These are phyloP conservation scores for Candida sp. DNA, from an alignment of 1,139 yeast species.

Conservation along the genomic window DNA sequence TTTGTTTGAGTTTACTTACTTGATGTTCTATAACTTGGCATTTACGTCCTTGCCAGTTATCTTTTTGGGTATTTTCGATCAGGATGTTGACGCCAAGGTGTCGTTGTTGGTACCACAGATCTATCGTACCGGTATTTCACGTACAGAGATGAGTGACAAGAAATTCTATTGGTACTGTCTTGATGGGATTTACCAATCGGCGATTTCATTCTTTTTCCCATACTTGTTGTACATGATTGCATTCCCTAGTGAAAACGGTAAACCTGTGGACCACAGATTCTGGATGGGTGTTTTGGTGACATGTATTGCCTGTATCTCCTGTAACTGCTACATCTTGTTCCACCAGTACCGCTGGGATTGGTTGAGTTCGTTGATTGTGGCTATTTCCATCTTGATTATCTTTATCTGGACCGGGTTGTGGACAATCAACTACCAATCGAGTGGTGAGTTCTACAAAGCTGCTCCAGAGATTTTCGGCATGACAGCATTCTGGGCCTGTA, in stretches of 20 bases:
- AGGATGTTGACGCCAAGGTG: conserved; percentile 85
- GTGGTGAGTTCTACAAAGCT: conserved; percentile 77
- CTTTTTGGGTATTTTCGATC: conserved; percentile 89
- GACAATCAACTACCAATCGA: conserved; percentile 57
- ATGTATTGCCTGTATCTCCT: conserved; percentile 76
- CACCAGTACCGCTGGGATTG: conserved; percentile 97
- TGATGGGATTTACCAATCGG: conserved; percentile 91
- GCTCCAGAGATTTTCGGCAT: conserved; percentile 78
- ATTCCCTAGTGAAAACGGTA: conserved; percentile 65
- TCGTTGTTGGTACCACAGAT: conserved; percentile 90
- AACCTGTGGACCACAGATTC: conserved; percentile 78
- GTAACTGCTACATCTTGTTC: conserved; percentile 77
- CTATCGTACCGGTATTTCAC: conserved; percentile 81
- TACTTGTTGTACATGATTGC: conserved; percentile 63
- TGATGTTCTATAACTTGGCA: conserved; percentile 93
- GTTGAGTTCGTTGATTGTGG: conserved; percentile 67
- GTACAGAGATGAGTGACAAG: conserved; percentile 78
- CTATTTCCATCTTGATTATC: conserved; percentile 67
- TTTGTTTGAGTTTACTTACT: conserved; percentile 87
- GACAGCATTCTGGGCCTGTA: conserved; percentile 81
- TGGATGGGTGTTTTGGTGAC: conserved; percentile 86
- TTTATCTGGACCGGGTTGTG: conserved; percentile 94
- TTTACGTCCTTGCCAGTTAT: conserved; percentile 95
- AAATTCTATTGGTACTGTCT: conserved; percentile 86
- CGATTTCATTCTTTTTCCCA: conserved; percentile 87